A percentile compares a stretch with the other conserved stretches of the same genome.
Evolutionary conservation across 108 stramenopile species (phyloP).

Genomic region (Skeletonema potamos): DNA sequence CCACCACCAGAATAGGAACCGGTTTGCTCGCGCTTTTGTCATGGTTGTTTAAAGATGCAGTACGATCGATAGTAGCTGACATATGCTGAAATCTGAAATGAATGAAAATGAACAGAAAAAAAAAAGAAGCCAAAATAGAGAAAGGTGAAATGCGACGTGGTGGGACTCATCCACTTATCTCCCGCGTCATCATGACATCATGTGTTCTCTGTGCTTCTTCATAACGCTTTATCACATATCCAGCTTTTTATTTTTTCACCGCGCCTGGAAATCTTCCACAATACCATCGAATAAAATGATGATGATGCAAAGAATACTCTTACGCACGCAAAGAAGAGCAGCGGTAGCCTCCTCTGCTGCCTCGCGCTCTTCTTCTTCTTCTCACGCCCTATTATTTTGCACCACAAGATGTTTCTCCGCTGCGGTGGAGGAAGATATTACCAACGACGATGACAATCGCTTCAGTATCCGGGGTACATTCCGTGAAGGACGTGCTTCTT

Average conservation of each 20-base stretch:
- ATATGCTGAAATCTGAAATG: no score
- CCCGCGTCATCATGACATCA: no score
- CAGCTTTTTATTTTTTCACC: background rate
- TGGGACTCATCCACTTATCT: no score
- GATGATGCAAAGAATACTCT: slow-evolving; percentile 5
- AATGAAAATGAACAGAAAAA: no score
- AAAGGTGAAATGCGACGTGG: no score
- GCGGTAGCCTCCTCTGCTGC: background rate
- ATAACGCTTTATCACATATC: no score
- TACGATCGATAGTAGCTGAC: no score
- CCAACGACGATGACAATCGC: background rate
- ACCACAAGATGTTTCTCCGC: background rate
- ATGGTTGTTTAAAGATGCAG: background rate
- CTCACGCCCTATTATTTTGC: background rate
- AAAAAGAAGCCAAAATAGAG: no score
- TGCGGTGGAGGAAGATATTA: background rate
- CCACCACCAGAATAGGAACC: background rate
- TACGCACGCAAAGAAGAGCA: slow-evolving; percentile 1
- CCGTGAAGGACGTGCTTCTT: slow-evolving; percentile 80
- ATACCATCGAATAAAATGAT: no score
- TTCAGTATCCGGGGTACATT: slow-evolving; percentile 73
- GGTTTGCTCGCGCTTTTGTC: background rate
- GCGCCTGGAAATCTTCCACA: background rate
- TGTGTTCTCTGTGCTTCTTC: no score
- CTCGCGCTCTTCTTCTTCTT: background rate